These are phyloP conservation scores for Penicillium longicatenatum DNA, from an alignment of 495 filamentous ascomycete species.

Conservation along the genomic window DNA sequence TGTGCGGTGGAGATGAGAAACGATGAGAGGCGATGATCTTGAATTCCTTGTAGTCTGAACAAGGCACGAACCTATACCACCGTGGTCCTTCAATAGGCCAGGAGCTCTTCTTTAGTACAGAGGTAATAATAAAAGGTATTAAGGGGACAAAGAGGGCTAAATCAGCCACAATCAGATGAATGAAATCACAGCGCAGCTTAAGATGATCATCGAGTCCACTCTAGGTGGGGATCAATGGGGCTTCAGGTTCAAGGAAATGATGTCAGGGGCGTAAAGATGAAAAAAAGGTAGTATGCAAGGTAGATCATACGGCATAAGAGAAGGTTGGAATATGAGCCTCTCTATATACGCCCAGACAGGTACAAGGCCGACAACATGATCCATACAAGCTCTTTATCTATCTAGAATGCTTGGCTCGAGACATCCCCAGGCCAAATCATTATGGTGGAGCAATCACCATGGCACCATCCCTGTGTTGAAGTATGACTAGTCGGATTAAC, in stretches of 20 bases:
- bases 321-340: background rate
- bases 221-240: slow-evolving; percentile 17
- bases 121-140: background rate
- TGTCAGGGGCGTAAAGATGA: slow-evolving; percentile 10
- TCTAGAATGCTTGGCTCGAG: slow-evolving; percentile 31
- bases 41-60: background rate
- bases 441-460: slow-evolving; percentile 18
- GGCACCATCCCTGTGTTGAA: slow-evolving; percentile 11
- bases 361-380: slow-evolving; percentile 18
- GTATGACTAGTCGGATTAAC: slow-evolving; percentile 1
- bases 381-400: slow-evolving; percentile 21
- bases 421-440: slow-evolving; percentile 13
- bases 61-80: background rate
- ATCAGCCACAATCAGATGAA: slow-evolving; percentile 8
- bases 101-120: background rate
- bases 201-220: slow-evolving; percentile 19
- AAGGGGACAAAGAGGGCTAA: background rate
- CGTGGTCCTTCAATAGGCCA: background rate
- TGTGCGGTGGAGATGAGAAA: background rate
- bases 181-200: slow-evolving; percentile 17
- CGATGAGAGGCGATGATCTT: background rate
- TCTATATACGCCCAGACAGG: slow-evolving; percentile 14
- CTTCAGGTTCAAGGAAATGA: slow-evolving; percentile 12
- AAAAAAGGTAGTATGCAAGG: background rate
- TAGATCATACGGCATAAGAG: background rate